Base-by-base conservation (phyloP, 176 grass and related monocot genomes). In the Paspalum notatum region DNA sequence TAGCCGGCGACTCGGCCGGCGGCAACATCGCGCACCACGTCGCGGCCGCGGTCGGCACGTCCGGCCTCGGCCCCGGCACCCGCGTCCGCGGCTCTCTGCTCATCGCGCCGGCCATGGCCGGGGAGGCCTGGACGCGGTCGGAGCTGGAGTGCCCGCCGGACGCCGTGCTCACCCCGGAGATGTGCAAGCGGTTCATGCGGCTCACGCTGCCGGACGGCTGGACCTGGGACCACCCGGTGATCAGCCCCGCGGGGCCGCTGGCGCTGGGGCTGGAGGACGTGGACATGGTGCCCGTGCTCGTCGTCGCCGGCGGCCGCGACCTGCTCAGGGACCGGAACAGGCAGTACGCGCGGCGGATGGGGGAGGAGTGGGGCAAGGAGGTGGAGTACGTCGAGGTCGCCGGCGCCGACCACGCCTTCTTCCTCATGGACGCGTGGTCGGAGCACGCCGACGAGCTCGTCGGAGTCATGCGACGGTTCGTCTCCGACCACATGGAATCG, bases 1-100 rank as follows among this genome's bases (percentile, higher is more conserved):
- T 93, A 53, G 78, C 80, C 4, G 91, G 87, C 26, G 87, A 87
- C 18, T 93, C 91, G 0, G 81, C 87, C 44, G 87, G 91, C 38
- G 91, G 91, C 11, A 89, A 80, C 80, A 62, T 93, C 32, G 66
- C 81, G 7, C 91, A 93, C 80, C 87, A 89, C 76, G 22, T 87
- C 48, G 91, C 81, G 2, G 66, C 48, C 10, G 26, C 1, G 52
- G 78, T 81, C 25, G 66, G 84, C 20, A 78, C 17, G 62, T 8
- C 38, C 22, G 70, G 67, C 0, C 75, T 92, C 22, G 7, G 32
- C 32, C 32, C 32, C 32, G 32, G 2, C 32, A 32, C 3, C 32
- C 32, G 32, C 32, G 32, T 92, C 50, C 80, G 86, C 41, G 90
- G 84, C 0, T 37, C 42, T 43, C 9, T 92, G 3, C 80, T 87